phyloP scores from a whole-genome alignment of 306 rosid genomes.

The Quercus suber region DNA sequence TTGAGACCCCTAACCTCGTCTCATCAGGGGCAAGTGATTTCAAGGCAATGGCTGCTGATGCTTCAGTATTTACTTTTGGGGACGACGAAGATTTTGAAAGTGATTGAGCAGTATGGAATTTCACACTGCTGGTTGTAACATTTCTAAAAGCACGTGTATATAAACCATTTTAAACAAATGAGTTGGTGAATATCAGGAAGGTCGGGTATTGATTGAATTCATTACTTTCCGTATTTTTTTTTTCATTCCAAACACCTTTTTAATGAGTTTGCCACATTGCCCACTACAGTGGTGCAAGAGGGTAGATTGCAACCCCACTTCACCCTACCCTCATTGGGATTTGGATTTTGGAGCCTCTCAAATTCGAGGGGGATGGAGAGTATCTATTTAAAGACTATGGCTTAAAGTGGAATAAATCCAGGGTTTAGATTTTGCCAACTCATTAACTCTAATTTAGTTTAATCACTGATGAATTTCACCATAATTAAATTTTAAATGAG shows the following conservation, averaged over 20 bases:
- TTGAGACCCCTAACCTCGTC: slow-evolving; percentile 29
- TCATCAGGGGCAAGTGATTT: slow-evolving; percentile 51
- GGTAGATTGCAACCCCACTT: too few species aligned
- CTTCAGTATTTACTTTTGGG: slow-evolving; percentile 87
- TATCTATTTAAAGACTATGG: too few species aligned
- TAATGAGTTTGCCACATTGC: neutral
- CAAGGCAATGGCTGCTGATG: slow-evolving; percentile 95
- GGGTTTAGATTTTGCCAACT: too few species aligned
- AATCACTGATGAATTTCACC: too few species aligned
- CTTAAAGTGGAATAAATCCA: too few species aligned
- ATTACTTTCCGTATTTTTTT: neutral
- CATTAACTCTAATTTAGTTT: too few species aligned
- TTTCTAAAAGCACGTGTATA: slow-evolving; percentile 11
- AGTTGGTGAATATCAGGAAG: neutral
- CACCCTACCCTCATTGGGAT: too few species aligned
- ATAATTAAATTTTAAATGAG: too few species aligned
- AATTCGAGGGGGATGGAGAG: too few species aligned
- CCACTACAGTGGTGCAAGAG: neutral
- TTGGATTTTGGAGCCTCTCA: too few species aligned
- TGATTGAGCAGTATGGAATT: slow-evolving; percentile 37
- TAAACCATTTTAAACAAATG: neutral
- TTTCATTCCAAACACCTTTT: neutral
- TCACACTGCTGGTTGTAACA: neutral
- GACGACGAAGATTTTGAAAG: slow-evolving; percentile 92
- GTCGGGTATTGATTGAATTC: neutral